Base-by-base conservation (phyloP, 1,139 yeast species). In the Nakaseomyces uthaithaninus region DNA sequence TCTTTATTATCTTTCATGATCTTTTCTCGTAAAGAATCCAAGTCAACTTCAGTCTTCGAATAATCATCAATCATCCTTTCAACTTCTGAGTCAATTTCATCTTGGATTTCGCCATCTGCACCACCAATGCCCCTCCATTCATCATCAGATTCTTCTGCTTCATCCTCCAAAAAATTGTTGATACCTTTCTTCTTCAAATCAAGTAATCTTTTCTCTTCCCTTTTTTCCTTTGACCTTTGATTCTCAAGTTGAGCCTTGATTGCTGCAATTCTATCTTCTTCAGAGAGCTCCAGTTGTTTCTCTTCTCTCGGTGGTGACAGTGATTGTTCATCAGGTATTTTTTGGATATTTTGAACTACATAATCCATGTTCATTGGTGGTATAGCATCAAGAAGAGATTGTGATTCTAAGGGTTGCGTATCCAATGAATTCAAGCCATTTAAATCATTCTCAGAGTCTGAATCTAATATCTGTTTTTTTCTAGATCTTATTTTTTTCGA, bases 131-230 rank as follows among this genome's bases (percentile, higher is more conserved):
- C 95, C 38, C 78, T 79, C 89, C 94, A 89, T 65, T 89, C 96
- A 66, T 89, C 97, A 48, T 91, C 97, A 31, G 95, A 85, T 66
- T 91, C 97, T 50, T 78, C 93, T 35, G 98, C 98, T 66, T 89
- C 95, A 46, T 59, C 55, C 43, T 65, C 68, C 46, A 66, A 49
- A 41, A 64, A 54, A 33, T 62, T 53, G 16, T 52, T 55, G 1
- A 62, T 45, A 22, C 67, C 67, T 25, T 46, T 51, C 7, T 46
- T 45, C 33, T 55, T 59, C 53, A 65, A 44, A 27, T 60, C 64
- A 22, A 65, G 59, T 47, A 69, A 71, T 46, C 63, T 63, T 36
- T 60, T 57, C 42, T 69, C 62, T 27, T 68, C 67, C 45, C 64
- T 66, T 20, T 62, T 63, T 45, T 69, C 74, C 41, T 40, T 64